Percentiles rank a stretch among this genome's conserved stretches.
Evolutionary conservation across 2,329 filamentous ascomycete genomes (phyloP).

Genomic region (Penicillium sp.): DNA sequence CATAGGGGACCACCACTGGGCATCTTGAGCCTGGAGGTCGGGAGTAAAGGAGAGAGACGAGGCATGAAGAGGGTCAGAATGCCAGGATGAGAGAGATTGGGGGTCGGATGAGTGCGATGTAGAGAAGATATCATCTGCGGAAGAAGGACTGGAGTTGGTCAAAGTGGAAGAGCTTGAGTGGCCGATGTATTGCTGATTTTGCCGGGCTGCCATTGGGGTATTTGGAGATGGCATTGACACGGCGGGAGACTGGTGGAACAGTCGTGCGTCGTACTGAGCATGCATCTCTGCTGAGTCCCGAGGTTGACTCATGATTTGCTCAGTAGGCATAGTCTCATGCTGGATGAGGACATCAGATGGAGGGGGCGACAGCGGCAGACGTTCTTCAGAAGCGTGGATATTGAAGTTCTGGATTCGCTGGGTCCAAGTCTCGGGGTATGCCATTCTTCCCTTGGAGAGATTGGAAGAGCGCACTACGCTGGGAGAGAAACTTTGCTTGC

Average conservation of each 20-base stretch:
- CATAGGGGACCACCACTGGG: slow-evolving; percentile 46
- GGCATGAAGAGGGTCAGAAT: slow-evolving; percentile 40
- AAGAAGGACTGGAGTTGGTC: slow-evolving; percentile 37
- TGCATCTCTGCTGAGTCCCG: slow-evolving; percentile 32
- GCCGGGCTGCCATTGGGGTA: slow-evolving; percentile 28
- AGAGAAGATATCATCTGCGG: slow-evolving; percentile 40
- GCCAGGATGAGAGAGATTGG: slow-evolving; percentile 43
- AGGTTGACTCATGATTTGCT: slow-evolving; percentile 33
- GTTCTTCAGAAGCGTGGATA: slow-evolving; percentile 47
- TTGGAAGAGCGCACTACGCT: slow-evolving; percentile 58
- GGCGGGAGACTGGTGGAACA: slow-evolving; percentile 36
- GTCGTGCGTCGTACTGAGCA: slow-evolving; percentile 33
- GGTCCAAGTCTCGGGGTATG: slow-evolving; percentile 51
- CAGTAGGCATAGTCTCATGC: slow-evolving; percentile 38
- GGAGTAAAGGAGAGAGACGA: slow-evolving; percentile 41
- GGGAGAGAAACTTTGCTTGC: slow-evolving; percentile 47
- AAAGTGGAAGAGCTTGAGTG: slow-evolving; percentile 31
- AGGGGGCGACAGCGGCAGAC: slow-evolving; percentile 47
- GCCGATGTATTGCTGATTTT: slow-evolving; percentile 36
- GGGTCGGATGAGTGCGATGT: slow-evolving; percentile 42
- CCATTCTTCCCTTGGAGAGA: slow-evolving; percentile 45
- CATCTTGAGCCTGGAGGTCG: slow-evolving; percentile 39
- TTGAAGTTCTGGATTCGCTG: slow-evolving; percentile 56
- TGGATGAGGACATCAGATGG: slow-evolving; percentile 45
- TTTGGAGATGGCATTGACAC: slow-evolving; percentile 37